These are phyloP conservation scores for Diaporthe longicolla DNA, from an alignment of 2,329 filamentous ascomycete genomes.

Conservation along the genomic window DNA sequence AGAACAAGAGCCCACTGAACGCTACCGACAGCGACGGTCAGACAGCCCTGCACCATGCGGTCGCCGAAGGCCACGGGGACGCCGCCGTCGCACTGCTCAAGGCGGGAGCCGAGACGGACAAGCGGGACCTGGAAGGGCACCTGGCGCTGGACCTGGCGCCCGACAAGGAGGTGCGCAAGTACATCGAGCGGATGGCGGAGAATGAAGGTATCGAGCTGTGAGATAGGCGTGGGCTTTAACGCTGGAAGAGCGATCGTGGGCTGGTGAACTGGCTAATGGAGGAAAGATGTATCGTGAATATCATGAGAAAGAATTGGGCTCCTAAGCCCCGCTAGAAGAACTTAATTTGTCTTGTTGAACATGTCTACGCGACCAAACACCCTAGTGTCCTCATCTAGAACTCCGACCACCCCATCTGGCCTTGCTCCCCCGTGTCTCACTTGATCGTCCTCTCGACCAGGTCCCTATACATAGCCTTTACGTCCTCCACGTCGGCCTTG, in stretches of 20 bases:
- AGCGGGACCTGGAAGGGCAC: conserved; percentile 79
- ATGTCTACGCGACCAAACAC: not conserved
- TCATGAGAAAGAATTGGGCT: conserved; percentile 36
- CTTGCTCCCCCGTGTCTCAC: conserved; percentile 52
- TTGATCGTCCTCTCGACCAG: conserved; percentile 87
- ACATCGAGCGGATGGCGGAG: conserved; percentile 83
- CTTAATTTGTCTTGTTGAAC: conserved; percentile 14
- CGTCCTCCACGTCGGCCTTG: conserved; percentile 87
- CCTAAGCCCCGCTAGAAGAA: conserved; percentile 28
- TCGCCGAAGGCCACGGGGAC: conserved; percentile 84
- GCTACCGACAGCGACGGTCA: conserved; percentile 85
- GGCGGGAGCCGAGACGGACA: conserved; percentile 85
- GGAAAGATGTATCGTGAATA: conserved; percentile 39
- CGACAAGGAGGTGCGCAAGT: conserved; percentile 84
- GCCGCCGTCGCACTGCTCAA: conserved; percentile 86
- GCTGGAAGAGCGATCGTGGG: no score
- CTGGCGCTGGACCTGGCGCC: conserved; percentile 87
- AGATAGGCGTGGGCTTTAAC: not conserved
- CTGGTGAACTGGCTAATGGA: not conserved
- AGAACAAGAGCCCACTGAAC: conserved; percentile 84
- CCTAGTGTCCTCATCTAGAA: not conserved
- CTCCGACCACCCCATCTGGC: not conserved
- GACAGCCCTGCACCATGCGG: conserved; percentile 90
- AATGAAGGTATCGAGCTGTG: conserved; percentile 82
- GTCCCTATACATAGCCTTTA: conserved; percentile 97